Base-by-base conservation (phyloP, 2,329 filamentous ascomycete genomes). In the Albifimbria verrucaria region DNA sequence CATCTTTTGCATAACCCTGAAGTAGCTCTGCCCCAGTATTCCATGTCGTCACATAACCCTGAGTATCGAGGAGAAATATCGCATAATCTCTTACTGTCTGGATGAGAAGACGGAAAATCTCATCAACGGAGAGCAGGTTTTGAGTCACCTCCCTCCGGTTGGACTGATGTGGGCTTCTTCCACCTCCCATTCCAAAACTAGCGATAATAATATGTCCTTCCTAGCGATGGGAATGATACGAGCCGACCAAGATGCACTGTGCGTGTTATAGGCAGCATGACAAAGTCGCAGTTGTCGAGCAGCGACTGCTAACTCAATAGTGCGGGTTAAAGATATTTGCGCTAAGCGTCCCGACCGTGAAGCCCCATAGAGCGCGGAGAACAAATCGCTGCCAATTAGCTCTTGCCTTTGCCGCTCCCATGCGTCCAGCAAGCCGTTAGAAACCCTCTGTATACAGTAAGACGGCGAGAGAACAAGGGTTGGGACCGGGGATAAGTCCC, bases 51-150 rank as follows among this genome's bases (percentile, higher is more conserved):
- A 85, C 75, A 58, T 77, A 69, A 17, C 82, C 82, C 3, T 70
- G 65, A 0, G 78, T 73, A 50, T 84, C 80, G 24, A 85, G 72
- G 69, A 85, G 79, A 61, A 85, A 87, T 55, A 86, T 86, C 53
- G 82, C 82, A 58, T 84, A 85, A 55, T 85, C 80, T 65, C 80
- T 82, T 59, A 85, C 79, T 0, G 77, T 80, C 56, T 86, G 78
- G 32, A 86, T 73, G 28, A 88, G 77, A 58, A 32, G 26, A 32
- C 26, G 26, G 26, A 32, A 32, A 7, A 32, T 32, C 26, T 83
- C 79, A 59, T 77, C 77, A 49, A 71, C 65, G 60, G 79, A 76
- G 51, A 68, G 61, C 36, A 61, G 62, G 26, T 56, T 62, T 41
- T 59, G 52, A 17, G 56, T 57, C 11, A 60, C 26, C 26, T 15